Conservation (phyloP, 345 rosid genomes). For the Turnera subulata region DNA sequence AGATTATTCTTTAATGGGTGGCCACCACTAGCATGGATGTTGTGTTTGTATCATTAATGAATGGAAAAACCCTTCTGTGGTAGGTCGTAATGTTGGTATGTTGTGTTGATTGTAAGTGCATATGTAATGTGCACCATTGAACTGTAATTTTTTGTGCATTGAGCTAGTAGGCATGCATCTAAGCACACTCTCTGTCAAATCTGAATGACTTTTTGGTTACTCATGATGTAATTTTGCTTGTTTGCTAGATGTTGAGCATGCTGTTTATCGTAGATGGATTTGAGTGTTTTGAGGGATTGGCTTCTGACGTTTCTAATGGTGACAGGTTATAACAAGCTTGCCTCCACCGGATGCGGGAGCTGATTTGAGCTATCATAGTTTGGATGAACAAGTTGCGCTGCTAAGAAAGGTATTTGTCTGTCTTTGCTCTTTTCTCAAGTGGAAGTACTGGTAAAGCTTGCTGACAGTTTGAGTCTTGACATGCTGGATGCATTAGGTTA, state of each 20-base stretch:
- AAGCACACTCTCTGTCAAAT: too few species aligned
- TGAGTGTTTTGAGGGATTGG: background rate
- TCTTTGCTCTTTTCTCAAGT: background rate
- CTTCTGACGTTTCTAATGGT: conserved; percentile 4
- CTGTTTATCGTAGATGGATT: background rate
- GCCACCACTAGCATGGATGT: too few species aligned
- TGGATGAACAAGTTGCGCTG: conserved; percentile 72
- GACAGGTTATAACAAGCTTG: conserved; percentile 78
- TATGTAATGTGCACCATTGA: background rate
- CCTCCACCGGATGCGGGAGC: conserved; percentile 85
- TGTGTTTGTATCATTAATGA: too few species aligned
- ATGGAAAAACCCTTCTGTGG: too few species aligned
- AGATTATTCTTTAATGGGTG: too few species aligned
- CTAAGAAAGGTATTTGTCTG: conserved; percentile 51
- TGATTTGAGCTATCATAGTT: conserved; percentile 61
- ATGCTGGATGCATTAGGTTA: conserved; percentile 39
- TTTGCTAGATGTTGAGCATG: too few species aligned
- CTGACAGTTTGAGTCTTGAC: conserved; percentile 9
- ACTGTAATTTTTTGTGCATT: background rate
- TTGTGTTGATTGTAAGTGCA: background rate
- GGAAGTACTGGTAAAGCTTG: too few species aligned
- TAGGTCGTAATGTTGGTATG: too few species aligned
- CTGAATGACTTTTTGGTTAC: background rate
- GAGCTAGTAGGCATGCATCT: background rate
- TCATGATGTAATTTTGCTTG: background rate